A percentile compares a stretch with the other conserved stretches of the same genome.
phyloP scores from a whole-genome alignment of 495 filamentous ascomycete genomes.

The Apodospora peruviana region DNA sequence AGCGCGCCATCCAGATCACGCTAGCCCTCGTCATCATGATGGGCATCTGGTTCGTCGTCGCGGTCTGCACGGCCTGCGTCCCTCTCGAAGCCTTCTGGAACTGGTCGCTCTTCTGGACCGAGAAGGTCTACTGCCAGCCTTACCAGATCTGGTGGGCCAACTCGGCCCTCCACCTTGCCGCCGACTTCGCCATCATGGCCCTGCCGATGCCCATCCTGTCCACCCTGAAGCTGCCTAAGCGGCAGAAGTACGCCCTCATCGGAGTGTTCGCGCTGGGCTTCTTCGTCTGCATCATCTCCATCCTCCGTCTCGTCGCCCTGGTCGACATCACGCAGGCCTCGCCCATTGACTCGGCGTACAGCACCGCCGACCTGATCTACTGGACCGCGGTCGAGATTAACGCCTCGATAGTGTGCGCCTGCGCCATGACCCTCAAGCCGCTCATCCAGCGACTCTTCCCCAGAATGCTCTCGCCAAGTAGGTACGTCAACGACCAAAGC shows the following conservation, averaged over 20 bases:
- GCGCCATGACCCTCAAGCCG: conserved; percentile 27
- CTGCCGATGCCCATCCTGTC: conserved; percentile 23
- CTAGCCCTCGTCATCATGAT: conserved; percentile 16
- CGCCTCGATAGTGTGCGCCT: conserved; percentile 22
- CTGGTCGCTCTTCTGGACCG: conserved; percentile 16
- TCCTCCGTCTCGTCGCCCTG: conserved; percentile 18
- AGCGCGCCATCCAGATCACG: conserved; percentile 15
- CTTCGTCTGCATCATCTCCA: conserved; percentile 25
- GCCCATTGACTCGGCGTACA: conserved; percentile 18
- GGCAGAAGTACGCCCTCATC: conserved; percentile 23
- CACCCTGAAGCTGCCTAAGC: conserved; percentile 17
- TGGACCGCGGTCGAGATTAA: conserved; percentile 27
- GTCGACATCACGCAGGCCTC: conserved; percentile 8
- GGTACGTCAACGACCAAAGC: conserved; percentile 11
- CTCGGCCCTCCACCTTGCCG: conserved; percentile 17
- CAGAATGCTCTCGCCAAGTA: conserved; percentile 10
- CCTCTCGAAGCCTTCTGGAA: conserved; percentile 27
- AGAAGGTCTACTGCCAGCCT: conserved; percentile 22
- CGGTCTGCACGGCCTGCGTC: conserved; percentile 22
- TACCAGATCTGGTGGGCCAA: conserved; percentile 23
- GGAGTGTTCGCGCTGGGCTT: conserved; percentile 25
- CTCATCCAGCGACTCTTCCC: conserved; percentile 21
- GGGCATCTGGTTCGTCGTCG: conserved; percentile 20
- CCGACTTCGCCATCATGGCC: conserved; percentile 22
- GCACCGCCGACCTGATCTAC: conserved; percentile 18